Base-by-base conservation (phyloP, 257 asterid species). In the Solanum rostratum region DNA sequence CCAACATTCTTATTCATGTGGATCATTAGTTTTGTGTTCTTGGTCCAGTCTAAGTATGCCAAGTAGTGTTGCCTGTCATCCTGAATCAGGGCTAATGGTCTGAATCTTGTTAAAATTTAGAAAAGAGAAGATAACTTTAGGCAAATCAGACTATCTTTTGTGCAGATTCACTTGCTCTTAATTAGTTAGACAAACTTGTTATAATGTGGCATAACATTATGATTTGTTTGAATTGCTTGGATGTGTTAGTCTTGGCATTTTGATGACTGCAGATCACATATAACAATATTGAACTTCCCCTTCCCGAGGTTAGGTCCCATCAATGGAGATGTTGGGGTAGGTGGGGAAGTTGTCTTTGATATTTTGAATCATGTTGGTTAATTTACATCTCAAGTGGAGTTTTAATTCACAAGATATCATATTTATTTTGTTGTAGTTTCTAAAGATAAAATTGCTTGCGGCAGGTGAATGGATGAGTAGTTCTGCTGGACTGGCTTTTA, bases 401-500 rank as follows among this genome's bases (percentile, higher is more conserved):
- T 4, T 10, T 50, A 78, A 78, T 18, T 78, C 14, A 30, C 27
- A 78, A 78, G 6, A 76, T 76, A 19, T 49, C 45, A 14, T 46
- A 24, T 76, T 71, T 78, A 18, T 78, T 50, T 78, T 6, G 18
- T 78, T 11, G 46, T 78, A 16, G 46, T 78, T 52, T 49, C 46
- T 78, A 63, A 78, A 50, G 11, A 78, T 27, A 50, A 50, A 78
- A 63, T 84, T 79, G 30, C 71, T 82, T 57, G 81, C 15, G 13
- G 43, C 81, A 91, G 93, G 92, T 84, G 92, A 91, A 84, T 91
- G 93, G 92, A 88, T 88, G 93, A 88, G 86, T 74, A 88, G 80
- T 81, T 88, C 92, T 20, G 92, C 92, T 71, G 92, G 92, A 83
- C 41, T 89, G 27, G 93, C 92, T 29, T 91, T 89, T 84, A 86